Evolutionary conservation across 441 rosid species (phyloP), one percentile per base, ranked within the genome.

Genomic region (Arabidopsis lyrata): DNA sequence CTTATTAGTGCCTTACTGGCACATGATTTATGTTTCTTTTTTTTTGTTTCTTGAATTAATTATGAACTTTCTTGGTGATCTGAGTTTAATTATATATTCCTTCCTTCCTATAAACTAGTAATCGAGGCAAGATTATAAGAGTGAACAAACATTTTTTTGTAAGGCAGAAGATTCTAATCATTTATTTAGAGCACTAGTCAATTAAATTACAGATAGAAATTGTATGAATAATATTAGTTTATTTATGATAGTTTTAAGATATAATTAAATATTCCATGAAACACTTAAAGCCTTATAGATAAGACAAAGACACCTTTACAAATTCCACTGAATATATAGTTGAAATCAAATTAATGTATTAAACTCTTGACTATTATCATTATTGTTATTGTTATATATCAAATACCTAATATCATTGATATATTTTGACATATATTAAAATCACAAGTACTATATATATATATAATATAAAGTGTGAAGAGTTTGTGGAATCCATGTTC

Each of bases 401-500:
- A 29, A 29, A 29, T 29, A 29, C 0, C 31, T 42, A 14, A 42
- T 42, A 12, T 6, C 49, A 44, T 44, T 45, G 49, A 45, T n/a
- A n/a, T 45, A 6, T 6, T n/a, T 45, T 45, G 16, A 3, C 8
- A n/a, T 45, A 15, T 45, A 11, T 29, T 29, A 29, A 29, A 29
- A 29, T 29, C 31, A 29, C 31, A 29, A 29, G 31, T 29, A 29
- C 31, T 29, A 29, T 29, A 29, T 29, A 29, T 29, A 29, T 29
- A 29, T 29, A 29, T 29, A 29, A 29, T 29, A 29, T 29, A 29
- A 16, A 13, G 10, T 1, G 49, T 63, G 24, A 29, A 41, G 44
- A 31, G 56, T 74, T 74, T 58, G 68, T 74, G 73, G 73, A 66
- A 49, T 38, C 61, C 78, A 74, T 74, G 73, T 73, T 66, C 57